Conservation (phyloP, 148 eudicot species). For the Mesembryanthemum crystallinum region DNA sequence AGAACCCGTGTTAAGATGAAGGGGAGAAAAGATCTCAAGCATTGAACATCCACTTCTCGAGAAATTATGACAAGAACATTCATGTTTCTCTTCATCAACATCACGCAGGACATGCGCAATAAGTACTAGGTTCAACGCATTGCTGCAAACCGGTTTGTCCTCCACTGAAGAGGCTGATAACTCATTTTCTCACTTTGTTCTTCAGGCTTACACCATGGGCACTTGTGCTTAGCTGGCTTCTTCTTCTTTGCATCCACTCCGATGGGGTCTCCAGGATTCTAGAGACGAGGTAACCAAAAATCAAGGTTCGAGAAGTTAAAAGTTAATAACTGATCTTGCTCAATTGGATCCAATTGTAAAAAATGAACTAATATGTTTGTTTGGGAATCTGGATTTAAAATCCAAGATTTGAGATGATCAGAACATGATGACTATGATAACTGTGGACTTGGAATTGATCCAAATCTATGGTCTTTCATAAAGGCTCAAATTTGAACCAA, state of each 20-base stretch:
- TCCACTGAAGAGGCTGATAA: constrained; percentile 45
- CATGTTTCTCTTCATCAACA: not conserved
- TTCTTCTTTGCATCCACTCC: constrained; percentile 59
- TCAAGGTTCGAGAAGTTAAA: too few relatives aligned
- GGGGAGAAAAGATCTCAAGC: not conserved
- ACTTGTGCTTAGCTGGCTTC: constrained; percentile 49
- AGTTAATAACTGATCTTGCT: too few relatives aligned
- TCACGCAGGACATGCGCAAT: not conserved
- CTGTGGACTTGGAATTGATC: too few relatives aligned
- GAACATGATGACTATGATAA: too few relatives aligned
- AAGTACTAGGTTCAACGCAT: constrained; percentile 29
- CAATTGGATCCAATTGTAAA: too few relatives aligned
- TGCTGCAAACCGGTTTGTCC: constrained; percentile 45
- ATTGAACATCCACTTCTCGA: not conserved
- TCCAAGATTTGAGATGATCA: too few relatives aligned
- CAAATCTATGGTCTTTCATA: too few relatives aligned
- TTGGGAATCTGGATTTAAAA: too few relatives aligned
- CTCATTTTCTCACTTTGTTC: constrained; percentile 21
- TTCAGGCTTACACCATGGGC: constrained; percentile 51
- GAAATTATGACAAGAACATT: not conserved
- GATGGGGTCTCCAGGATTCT: constrained; percentile 44
- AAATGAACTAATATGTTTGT: too few relatives aligned
- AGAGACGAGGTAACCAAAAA: not conserved
- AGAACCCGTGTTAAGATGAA: not conserved
- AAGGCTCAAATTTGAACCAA: too few relatives aligned